Conservation (phyloP, 495 filamentous ascomycete species). For the Neurospora sp. region DNA sequence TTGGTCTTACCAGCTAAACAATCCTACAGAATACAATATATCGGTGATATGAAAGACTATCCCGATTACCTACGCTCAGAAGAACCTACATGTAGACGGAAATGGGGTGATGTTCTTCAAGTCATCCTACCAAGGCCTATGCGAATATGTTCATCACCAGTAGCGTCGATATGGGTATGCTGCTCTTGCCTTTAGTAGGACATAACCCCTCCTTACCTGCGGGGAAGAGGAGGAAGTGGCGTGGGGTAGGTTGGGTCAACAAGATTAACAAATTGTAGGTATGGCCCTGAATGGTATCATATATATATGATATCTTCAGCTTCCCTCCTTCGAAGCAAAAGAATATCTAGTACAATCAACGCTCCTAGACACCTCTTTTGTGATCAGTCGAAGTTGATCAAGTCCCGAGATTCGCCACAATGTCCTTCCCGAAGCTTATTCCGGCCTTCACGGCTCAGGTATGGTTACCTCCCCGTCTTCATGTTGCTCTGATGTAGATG, state of each 20-base stretch:
- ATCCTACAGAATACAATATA: not conserved
- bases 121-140: not conserved
- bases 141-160: not conserved
- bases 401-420: not conserved
- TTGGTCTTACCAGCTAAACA: not conserved
- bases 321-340: not conserved
- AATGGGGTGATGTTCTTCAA: not conserved
- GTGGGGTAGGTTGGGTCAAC: not conserved
- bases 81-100: not conserved
- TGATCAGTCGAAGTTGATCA: not conserved
- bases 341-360: not conserved
- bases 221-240: not conserved
- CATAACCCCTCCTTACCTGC: not conserved
- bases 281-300: not conserved
- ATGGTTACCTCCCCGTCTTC: conserved; percentile 4
- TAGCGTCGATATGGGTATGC: not conserved
- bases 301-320: not conserved
- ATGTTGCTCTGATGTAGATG: not conserved
- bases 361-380: not conserved
- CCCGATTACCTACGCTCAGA: not conserved
- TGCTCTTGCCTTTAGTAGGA: not conserved
- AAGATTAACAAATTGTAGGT: not conserved
- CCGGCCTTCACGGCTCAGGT: conserved; percentile 34
- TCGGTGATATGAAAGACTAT: not conserved
- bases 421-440: conserved; percentile 31